phyloP scores from a whole-genome alignment of 148 eudicot genomes.

The Salicornia ramosissima region DNA sequence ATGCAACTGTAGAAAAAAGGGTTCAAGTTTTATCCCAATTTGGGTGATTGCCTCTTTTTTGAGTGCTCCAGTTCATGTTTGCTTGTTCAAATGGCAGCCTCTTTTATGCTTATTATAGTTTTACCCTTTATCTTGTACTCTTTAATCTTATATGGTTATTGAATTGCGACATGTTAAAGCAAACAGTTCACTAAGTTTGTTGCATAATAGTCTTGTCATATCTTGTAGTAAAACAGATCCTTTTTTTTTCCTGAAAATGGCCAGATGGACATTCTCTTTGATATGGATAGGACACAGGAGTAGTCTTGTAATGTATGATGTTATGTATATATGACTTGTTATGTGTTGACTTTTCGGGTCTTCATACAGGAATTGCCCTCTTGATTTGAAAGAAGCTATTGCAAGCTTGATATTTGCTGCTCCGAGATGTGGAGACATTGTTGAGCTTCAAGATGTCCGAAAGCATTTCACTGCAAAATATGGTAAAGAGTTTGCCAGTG shows the following conservation, averaged over 20 bases:
- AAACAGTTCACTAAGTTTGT: not conserved
- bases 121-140: no score
- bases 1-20: no score
- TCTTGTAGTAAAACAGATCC: not conserved
- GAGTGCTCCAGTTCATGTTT: no score
- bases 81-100: no score
- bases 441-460: slow-evolving; percentile 73
- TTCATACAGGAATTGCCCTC: slow-evolving; percentile 66
- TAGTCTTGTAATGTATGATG: not conserved
- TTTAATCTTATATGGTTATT: no score
- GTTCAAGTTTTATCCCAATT: no score
- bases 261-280: not conserved
- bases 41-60: no score
- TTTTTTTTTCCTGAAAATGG: not conserved
- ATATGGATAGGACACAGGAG: not conserved
- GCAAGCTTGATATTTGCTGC: slow-evolving; percentile 83
- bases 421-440: slow-evolving; percentile 92
- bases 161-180: not conserved
- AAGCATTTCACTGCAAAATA: slow-evolving; percentile 84
- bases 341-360: not conserved
- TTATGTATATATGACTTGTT: not conserved
- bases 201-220: not conserved
- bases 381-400: slow-evolving; percentile 93
- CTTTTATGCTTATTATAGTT: no score
- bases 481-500: slow-evolving; percentile 73